Evolutionary conservation across 2,329 filamentous ascomycete genomes (phyloP), one percentile per base, ranked within the genome.

Genomic region (Cladophialophora psammophila): DNA sequence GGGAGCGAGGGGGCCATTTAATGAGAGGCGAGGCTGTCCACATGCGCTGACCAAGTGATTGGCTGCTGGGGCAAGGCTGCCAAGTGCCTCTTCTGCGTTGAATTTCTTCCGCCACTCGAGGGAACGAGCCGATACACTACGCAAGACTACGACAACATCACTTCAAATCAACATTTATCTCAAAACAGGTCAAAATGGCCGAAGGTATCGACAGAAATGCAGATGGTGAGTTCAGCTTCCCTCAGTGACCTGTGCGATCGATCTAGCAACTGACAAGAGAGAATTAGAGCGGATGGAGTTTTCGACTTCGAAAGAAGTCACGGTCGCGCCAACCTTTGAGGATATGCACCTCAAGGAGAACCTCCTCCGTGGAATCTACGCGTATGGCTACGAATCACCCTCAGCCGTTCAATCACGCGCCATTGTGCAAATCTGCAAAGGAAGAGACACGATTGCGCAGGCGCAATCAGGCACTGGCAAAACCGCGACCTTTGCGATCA

Each of bases 341-440:
- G 91, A 92, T 69, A 96, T 98, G 94, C 94, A 96, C 74, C 80
- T 99, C 79, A 99, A 99, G 83, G 94, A 98, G 80, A 97, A 96
- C 77, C 89, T 99, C 40, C 88, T 99, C 72, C 94, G 95, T 72
- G 95, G 95, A 71, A 94, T 99, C 78, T 99, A 99, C 78, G 95
- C 95, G 40, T 99, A 99, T 75, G 95, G 95, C 72, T 99, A 98
- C 82, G 95, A 99, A 79, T 97, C 95, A 1, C 95, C 95, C 12
- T 99, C 95, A 0, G 95, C 95, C 13, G 94, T 99, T 18, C 95
- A 99, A 83, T 97, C 94, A 73, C 92, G 95, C 77, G 95, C 95
- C 61, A 99, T 99, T 77, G 95, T 99, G 58, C 95, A 98, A 82
- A 92, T 99, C 76, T 99, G 95, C 88, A 98, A 98, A 82, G 95